Conservation (phyloP, 2,329 filamentous ascomycete genomes). For the Aspergillus uvarum region DNA sequence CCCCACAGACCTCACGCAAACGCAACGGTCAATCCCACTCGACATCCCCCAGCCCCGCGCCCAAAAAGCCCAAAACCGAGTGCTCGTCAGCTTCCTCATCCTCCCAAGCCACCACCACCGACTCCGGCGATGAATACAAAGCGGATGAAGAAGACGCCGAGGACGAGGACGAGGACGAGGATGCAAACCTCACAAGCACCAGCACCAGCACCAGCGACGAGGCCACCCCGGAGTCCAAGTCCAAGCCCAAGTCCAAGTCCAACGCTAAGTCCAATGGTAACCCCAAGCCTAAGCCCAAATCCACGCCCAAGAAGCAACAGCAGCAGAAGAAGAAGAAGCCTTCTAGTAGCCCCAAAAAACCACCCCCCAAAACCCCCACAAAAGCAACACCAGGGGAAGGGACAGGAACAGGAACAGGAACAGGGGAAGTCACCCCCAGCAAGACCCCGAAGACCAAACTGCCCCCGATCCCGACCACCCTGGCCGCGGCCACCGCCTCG, state of each 20-base stretch:
- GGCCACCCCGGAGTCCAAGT: background rate
- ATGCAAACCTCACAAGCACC: background rate
- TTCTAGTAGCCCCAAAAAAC: background rate
- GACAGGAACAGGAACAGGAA: too few relatives aligned
- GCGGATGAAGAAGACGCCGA: background rate
- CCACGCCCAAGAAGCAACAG: background rate
- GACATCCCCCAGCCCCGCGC: too few relatives aligned
- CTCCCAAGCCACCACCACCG: background rate
- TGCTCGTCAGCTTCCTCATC: background rate
- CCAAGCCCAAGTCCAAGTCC: background rate
- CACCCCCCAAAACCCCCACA: background rate
- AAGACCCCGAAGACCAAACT: slow-evolving; percentile 11
- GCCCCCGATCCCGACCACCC: slow-evolving; percentile 24
- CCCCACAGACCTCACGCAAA: background rate
- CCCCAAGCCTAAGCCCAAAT: background rate
- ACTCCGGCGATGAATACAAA: background rate
- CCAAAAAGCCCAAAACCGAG: too few relatives aligned
- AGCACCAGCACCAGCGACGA: too few relatives aligned
- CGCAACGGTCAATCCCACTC: background rate
- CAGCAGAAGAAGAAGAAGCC: background rate
- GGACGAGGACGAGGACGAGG: background rate
- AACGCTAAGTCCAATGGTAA: too few relatives aligned
- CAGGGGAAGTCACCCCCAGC: background rate
- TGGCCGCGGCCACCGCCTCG: slow-evolving; percentile 19
- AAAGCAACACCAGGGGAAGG: background rate